A percentile compares a stretch with the other conserved stretches of the same genome.
phyloP scores from a whole-genome alignment of 306 rosid species.

The Coriaria nepalensis region DNA sequence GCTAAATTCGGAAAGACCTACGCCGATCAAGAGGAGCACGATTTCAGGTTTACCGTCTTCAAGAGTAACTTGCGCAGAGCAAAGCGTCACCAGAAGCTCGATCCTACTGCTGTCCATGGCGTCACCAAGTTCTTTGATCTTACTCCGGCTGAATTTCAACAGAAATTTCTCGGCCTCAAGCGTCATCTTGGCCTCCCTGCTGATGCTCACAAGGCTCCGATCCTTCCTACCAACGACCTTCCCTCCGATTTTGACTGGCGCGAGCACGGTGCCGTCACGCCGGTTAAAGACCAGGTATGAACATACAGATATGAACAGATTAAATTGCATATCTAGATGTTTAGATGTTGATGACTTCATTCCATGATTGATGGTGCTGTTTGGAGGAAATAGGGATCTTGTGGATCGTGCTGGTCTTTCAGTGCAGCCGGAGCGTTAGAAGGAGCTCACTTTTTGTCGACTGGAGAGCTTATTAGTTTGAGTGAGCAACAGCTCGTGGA shows the following conservation, averaged over 20 bases:
- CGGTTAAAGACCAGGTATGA: conserved; percentile 65
- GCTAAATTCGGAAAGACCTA: conserved; percentile 44
- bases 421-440: conserved; percentile 86
- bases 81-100: conserved; percentile 58
- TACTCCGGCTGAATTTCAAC: conserved; percentile 56
- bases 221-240: conserved; percentile 65
- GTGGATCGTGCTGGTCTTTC: conserved; percentile 97
- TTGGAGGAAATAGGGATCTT: conserved; percentile 44
- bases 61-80: conserved; percentile 61
- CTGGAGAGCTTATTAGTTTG: conserved; percentile 60
- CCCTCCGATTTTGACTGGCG: conserved; percentile 91
- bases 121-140: conserved; percentile 83
- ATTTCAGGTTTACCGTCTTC: conserved; percentile 60
- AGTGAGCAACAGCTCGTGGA: conserved; percentile 99
- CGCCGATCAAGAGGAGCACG: conserved; percentile 56
- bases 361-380: conserved; percentile 1
- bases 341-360: background rate
- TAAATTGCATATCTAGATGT: background rate
- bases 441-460: conserved; percentile 65
- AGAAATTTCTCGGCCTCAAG: conserved; percentile 59
- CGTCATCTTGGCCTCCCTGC: conserved; percentile 45
- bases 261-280: conserved; percentile 68
- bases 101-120: conserved; percentile 79
- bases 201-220: conserved; percentile 61
- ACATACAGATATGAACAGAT: no score